Conservation (phyloP, 495 filamentous ascomycete genomes). For the Apodospora peruviana region DNA sequence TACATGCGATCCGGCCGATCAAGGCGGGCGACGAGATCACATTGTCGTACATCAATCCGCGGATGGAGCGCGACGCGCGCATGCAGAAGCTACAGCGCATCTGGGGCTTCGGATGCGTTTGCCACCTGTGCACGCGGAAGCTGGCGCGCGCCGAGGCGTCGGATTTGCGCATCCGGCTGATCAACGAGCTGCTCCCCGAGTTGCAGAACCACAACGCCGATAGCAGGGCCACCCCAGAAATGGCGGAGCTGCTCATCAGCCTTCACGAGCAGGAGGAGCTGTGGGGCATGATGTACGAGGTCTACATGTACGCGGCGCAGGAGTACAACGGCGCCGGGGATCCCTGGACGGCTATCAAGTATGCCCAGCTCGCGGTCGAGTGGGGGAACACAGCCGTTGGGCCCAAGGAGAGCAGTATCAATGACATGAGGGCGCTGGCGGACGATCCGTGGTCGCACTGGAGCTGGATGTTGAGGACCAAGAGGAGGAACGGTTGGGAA, state of each 20-base stretch:
- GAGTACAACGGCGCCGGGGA: constrained; percentile 35
- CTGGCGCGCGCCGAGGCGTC: constrained; percentile 19
- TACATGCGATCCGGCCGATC: constrained; percentile 33
- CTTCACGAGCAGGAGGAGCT: constrained; percentile 34
- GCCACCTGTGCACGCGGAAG: constrained; percentile 24
- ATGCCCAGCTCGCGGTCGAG: constrained; percentile 29
- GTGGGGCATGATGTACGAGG: constrained; percentile 28
- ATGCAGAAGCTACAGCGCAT: constrained; percentile 19
- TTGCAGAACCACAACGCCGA: constrained; percentile 19
- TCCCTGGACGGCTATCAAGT: constrained; percentile 29
- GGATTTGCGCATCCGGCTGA: constrained; percentile 27
- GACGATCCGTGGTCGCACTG: constrained; percentile 28
- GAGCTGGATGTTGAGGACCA: constrained; percentile 26
- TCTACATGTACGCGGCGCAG: constrained; percentile 30
- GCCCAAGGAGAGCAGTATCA: constrained; percentile 19
- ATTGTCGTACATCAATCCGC: constrained; percentile 35
- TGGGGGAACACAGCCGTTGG: constrained; percentile 31
- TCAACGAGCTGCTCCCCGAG: constrained; percentile 21
- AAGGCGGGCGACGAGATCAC: constrained; percentile 31
- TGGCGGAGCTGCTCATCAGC: constrained; percentile 32
- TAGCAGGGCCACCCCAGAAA: constrained; percentile 21
- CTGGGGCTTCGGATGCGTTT: constrained; percentile 39
- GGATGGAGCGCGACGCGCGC: constrained; percentile 21
- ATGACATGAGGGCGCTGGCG: constrained; percentile 25
- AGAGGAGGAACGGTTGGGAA: constrained; percentile 12